Conservation (phyloP, 345 rosid species). For the Gossypium ekmanianum region DNA sequence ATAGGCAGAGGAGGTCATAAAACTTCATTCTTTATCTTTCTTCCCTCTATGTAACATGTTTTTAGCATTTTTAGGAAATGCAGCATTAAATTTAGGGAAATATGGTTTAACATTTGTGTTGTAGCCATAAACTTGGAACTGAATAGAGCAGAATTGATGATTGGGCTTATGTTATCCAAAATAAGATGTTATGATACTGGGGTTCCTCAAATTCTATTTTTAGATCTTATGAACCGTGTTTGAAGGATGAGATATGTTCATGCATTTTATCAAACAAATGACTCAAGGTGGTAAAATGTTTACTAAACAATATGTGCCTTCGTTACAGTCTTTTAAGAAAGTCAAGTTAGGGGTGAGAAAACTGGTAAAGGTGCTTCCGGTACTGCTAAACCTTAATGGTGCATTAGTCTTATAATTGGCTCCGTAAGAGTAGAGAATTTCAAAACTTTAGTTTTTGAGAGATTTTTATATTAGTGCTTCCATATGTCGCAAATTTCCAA, state of each 20-base stretch:
- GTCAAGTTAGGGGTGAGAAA: background rate
- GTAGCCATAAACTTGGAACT: background rate
- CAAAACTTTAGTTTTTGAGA: background rate
- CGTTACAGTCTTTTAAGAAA: background rate
- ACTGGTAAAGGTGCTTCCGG: background rate
- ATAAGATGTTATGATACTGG: background rate
- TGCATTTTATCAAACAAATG: background rate
- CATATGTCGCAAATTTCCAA: background rate
- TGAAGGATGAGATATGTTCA: background rate
- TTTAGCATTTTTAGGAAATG: background rate
- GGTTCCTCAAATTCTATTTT: background rate
- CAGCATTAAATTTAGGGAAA: background rate
- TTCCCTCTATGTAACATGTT: background rate
- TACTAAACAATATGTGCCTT: background rate
- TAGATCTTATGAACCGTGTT: background rate
- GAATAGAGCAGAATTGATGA: background rate
- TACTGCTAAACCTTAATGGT: background rate
- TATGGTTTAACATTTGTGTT: background rate
- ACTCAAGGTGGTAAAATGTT: background rate
- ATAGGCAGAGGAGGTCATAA: background rate
- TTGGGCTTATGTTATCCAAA: background rate
- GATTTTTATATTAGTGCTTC: background rate
- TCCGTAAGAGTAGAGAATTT: background rate
- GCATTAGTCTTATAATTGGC: background rate
- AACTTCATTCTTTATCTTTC: background rate